Conservation (phyloP, 208 protist species). For the Leishmania mexicana region DNA sequence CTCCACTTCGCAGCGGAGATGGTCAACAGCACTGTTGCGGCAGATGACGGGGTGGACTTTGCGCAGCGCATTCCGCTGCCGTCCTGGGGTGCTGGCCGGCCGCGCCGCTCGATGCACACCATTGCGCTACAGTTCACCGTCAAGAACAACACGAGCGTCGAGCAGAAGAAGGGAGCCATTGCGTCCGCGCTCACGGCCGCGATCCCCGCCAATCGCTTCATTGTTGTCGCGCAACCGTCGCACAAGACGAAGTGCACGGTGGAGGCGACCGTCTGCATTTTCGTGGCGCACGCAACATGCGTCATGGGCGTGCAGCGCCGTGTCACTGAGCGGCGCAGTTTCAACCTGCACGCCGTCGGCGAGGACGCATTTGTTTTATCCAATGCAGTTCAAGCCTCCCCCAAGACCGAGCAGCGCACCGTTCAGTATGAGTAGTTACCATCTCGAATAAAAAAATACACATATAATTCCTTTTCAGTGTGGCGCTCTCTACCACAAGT, state of each 20-base stretch:
- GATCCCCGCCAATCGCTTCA: slow-evolving; percentile 84
- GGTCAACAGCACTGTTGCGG: slow-evolving; percentile 2
- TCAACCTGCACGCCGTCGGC: slow-evolving; percentile 74
- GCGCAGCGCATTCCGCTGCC: slow-evolving; percentile 21
- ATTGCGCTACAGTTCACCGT: slow-evolving; percentile 66
- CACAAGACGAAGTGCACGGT: slow-evolving; percentile 28
- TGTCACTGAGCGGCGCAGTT: slow-evolving; percentile 51
- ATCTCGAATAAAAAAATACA: neutral
- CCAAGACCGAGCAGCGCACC: slow-evolving; percentile 3
- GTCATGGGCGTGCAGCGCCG: slow-evolving; percentile 69
- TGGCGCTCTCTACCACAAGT: neutral
- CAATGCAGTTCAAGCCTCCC: slow-evolving; percentile 30
- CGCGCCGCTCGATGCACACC: slow-evolving; percentile 43
- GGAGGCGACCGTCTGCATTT: slow-evolving; percentile 47
- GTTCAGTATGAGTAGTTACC: neutral
- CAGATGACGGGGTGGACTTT: slow-evolving; percentile 24
- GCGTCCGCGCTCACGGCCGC: slow-evolving; percentile 42
- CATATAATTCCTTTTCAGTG: neutral
- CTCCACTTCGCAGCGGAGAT: slow-evolving; percentile 51
- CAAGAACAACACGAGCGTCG: slow-evolving; percentile 87
- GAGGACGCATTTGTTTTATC: slow-evolving; percentile 55
- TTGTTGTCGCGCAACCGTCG: slow-evolving; percentile 48
- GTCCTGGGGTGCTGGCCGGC: slow-evolving; percentile 9
- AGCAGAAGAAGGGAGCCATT: slow-evolving; percentile 55
- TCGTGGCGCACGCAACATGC: slow-evolving; percentile 80